Percentiles rank a stretch among this genome's conserved stretches.
Conservation (phyloP, 345 rosid species). For the Microthlaspi erraticum region DNA sequence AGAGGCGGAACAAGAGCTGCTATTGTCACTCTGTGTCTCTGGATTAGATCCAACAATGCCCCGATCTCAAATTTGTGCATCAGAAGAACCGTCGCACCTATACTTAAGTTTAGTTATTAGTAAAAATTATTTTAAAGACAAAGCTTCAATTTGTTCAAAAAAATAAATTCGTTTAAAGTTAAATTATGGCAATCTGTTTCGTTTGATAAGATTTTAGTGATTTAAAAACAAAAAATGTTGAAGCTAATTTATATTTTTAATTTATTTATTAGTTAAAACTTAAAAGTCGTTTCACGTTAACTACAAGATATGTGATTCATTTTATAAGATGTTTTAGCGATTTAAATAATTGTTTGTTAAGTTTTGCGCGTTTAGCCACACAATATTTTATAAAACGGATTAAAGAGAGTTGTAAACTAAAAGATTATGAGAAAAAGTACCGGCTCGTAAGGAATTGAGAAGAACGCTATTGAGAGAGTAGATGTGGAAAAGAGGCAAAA, state of each 20-base stretch:
- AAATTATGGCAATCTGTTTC: background rate
- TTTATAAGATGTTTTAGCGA: background rate
- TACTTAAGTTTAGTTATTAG: background rate
- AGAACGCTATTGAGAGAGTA: constrained; percentile 80
- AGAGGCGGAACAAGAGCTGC: constrained; percentile 92
- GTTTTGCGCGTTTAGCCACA: background rate
- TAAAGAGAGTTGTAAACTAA: background rate
- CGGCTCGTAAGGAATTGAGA: constrained; percentile 67
- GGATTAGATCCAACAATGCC: constrained; percentile 66
- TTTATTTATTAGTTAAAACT: background rate
- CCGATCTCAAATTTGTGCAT: constrained; percentile 95
- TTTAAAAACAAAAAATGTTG: too few species aligned
- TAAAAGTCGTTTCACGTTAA: background rate
- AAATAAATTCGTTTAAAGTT: too few species aligned
- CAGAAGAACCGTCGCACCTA: constrained; percentile 71
- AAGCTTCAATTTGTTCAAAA: too few species aligned
- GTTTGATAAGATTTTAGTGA: background rate
- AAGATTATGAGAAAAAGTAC: background rate
- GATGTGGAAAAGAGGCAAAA: constrained; percentile 84
- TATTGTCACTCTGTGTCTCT: constrained; percentile 69
- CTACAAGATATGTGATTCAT: too few species aligned
- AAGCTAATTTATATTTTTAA: too few species aligned
- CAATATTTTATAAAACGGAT: background rate
- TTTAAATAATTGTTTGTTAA: too few species aligned
- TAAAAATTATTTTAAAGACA: too few species aligned